Conservation (phyloP, 495 filamentous ascomycete genomes). For the Aspergillus nanangensis region DNA sequence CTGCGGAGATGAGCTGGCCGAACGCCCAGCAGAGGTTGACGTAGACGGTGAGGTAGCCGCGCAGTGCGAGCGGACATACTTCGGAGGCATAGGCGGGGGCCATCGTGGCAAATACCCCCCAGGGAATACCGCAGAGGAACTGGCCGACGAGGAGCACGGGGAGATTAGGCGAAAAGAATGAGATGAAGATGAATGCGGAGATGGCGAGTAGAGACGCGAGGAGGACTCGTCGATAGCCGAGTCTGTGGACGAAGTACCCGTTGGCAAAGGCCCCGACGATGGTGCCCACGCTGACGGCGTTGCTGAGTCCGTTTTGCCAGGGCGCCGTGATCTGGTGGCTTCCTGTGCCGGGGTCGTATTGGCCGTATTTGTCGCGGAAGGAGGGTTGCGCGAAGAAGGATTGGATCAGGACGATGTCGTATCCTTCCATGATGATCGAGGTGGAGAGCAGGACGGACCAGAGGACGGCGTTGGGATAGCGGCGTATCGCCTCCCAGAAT, state of each 20-base stretch:
- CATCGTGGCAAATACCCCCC: slow-evolving; percentile 34
- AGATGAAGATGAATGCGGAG: slow-evolving; percentile 17
- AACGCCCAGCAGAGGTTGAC: slow-evolving; percentile 43
- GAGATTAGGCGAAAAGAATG: slow-evolving; percentile 27
- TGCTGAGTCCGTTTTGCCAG: slow-evolving; percentile 65
- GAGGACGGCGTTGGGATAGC: slow-evolving; percentile 41
- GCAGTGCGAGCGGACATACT: slow-evolving; percentile 36
- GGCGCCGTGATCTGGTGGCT: slow-evolving; percentile 30
- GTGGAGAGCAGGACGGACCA: slow-evolving; percentile 39
- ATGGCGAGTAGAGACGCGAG: too few relatives aligned
- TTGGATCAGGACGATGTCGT: slow-evolving; percentile 30
- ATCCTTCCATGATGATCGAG: slow-evolving; percentile 42
- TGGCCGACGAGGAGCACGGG: slow-evolving; percentile 14
- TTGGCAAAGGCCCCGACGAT: slow-evolving; percentile 57
- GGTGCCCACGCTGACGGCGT: slow-evolving; percentile 52
- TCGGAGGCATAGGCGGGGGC: slow-evolving; percentile 42
- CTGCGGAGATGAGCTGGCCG: slow-evolving; percentile 48
- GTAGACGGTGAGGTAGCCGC: slow-evolving; percentile 40
- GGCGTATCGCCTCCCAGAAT: too few relatives aligned
- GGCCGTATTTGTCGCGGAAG: slow-evolving; percentile 30
- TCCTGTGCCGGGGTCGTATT: slow-evolving; percentile 14
- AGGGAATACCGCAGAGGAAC: slow-evolving; percentile 18
- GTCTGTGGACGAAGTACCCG: too few relatives aligned
- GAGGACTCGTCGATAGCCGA: too few relatives aligned
- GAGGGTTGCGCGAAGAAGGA: slow-evolving; percentile 26